Evolutionary conservation across 2,329 filamentous ascomycete species (phyloP), one percentile per base, ranked within the genome.

Genomic region (Amauroascus niger): DNA sequence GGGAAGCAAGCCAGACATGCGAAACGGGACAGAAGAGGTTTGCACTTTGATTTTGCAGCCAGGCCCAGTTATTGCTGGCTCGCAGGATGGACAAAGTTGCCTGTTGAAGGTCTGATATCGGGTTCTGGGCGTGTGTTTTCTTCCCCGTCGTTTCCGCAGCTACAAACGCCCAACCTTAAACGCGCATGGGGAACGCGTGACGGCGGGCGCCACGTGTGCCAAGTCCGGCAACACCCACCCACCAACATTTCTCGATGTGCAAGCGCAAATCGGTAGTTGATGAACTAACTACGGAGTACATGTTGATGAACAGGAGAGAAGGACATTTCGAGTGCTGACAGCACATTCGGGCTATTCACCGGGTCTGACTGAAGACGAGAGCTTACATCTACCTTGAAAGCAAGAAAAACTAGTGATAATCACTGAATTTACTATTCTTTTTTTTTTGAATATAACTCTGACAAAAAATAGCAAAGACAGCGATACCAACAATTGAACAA

Each of bases 371-470:
- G 13, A 14, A 35, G 11, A 13, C 32, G 13, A 9, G 11, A 26
- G 14, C 26, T 5, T 20, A n/a, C 8, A 26, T 20, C 40, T 43
- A 24, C 40, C 18, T 13, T 43, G 8, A 5, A 20, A 26, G 22
- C 3, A 4, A 52, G 14, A 45, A 26, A 5, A 46, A 32, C 24
- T 48, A 43, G 33, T 53, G 45, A 53, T 33, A 43, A 52, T 43
- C 45, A 49, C 51, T 53, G 44, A 32, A 49, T 53, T 53, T 24
- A 53, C 43, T 49, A 53, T 53, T 35, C 13, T 37, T n/a, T 48
- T 44, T 47, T 30, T 7, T 18, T 32, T 48, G 16, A 16, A 16
- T 26, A 53, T 20, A 47, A 32, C 43, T 32, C 41, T 45, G 43
- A 41, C 7, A 45, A 49, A 48, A 49, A 20, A 53, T 33, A 26